A percentile compares a stretch with the other conserved stretches of the same genome.
These are phyloP conservation scores for Paraconiothyrium brasiliense DNA, from an alignment of 2,329 filamentous ascomycete genomes.

Conservation along the genomic window DNA sequence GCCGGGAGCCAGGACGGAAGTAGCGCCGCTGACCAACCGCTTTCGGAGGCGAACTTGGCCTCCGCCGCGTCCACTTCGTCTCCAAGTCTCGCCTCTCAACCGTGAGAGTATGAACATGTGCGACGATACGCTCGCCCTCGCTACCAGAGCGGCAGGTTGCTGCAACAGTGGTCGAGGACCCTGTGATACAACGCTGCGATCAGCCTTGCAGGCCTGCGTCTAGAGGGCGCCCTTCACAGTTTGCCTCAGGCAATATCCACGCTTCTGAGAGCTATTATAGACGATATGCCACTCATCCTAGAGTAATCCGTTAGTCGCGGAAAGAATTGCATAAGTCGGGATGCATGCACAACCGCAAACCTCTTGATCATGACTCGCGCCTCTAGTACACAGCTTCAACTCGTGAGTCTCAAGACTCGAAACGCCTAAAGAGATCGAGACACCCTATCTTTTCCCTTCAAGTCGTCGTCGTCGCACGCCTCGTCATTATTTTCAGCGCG, in stretches of 20 bases:
- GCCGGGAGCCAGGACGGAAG: slow-evolving; percentile 4
- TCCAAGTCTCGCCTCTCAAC: neutral
- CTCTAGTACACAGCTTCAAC: too few relatives aligned
- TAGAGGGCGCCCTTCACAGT: neutral
- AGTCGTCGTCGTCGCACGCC: too few relatives aligned
- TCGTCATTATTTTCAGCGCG: slow-evolving; percentile 70
- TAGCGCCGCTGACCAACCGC: slow-evolving; percentile 4
- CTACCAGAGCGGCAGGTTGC: neutral
- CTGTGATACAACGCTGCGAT: neutral
- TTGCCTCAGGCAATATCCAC: neutral
- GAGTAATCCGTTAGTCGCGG: neutral
- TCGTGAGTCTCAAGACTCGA: too few relatives aligned
- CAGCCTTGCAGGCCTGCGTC: neutral
- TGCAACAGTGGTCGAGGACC: neutral
- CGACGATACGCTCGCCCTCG: neutral
- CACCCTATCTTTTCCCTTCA: too few relatives aligned
- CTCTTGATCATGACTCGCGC: slow-evolving; percentile 32
- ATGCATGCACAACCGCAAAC: neutral
- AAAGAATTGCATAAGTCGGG: neutral
- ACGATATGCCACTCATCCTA: neutral
- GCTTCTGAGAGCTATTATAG: neutral
- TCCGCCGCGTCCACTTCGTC: neutral
- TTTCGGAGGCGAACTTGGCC: neutral
- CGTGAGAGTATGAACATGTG: neutral
- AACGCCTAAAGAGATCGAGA: too few relatives aligned